Base-by-base conservation (phyloP, 768 basidiomycete genomes). In the Rhizopogon salebrosus region DNA sequence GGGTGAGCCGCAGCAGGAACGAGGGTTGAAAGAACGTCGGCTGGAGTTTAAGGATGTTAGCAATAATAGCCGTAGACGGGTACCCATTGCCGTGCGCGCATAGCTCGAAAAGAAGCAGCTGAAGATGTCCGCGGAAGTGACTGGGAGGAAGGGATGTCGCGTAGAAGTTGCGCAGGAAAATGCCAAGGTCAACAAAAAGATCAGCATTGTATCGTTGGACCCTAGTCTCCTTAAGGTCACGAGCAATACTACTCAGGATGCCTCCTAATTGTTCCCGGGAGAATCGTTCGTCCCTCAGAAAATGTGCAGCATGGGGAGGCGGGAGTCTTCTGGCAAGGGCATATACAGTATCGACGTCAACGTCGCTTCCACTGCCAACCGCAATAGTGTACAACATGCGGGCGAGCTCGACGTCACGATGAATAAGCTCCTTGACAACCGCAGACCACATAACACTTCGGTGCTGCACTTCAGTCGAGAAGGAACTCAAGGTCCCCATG, bases 101-200 rank as follows among this genome's bases (percentile, higher is more conserved):
- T 59, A 51, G 75, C 62, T 26, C 61, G 61, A 52, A 45, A 45
- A 82, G 64, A 24, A 79, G 70, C 48, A 73, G 76, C 10, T 78
- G 74, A 31, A 84, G 61, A n/a, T 62, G 56, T 29, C 64, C 60
- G 45, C 74, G 75, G 57, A 75, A 74, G 50, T 76, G 77, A 54
- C 63, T 57, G 0, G 70, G 62, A 0, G 77, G 76, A 16, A 58
- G 57, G 3, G 59, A 64, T 3, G 60, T 60, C 8, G 55, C 40
- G 52, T 78, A 83, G 31, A 79, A 52, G 2, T 58, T 60, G 40
- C 54, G 55, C 35, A 83, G 60, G 6, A 61, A 61, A n/a, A 71
- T 54, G 10, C 64, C 69, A 23, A 83, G 46, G 4, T 62, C 55
- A 22, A 60, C 53, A n/a, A 71, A 70, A 24, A 72, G 59, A 4